Evolutionary conservation across 768 basidiomycete species (phyloP).

Genomic region (Phaeotremella skinneri): DNA sequence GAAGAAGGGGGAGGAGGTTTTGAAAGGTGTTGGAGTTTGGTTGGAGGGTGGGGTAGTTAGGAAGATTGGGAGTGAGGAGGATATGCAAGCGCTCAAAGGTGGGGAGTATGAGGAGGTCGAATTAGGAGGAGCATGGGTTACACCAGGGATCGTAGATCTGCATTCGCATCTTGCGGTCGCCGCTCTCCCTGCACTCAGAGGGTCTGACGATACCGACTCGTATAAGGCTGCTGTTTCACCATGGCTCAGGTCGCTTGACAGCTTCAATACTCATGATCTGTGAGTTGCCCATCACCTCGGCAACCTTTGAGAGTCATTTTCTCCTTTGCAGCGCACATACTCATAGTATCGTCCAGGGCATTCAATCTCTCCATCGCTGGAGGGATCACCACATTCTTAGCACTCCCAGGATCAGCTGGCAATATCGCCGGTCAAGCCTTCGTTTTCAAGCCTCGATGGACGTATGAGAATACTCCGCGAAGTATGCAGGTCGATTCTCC

Average conservation of each 20-base stretch:
- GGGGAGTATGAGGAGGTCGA: constrained; percentile 58
- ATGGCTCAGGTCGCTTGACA: constrained; percentile 74
- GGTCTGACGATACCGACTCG: constrained; percentile 64
- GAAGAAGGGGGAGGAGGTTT: constrained; percentile 59
- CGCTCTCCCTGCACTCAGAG: constrained; percentile 60
- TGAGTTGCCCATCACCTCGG: not conserved
- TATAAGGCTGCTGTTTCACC: constrained; percentile 61
- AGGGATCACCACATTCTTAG: constrained; percentile 79
- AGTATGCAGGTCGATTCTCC: constrained; percentile 74
- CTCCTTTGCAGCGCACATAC: no score
- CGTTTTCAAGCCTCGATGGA: constrained; percentile 71
- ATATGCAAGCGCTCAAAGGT: constrained; percentile 55
- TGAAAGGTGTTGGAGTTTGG: constrained; percentile 62
- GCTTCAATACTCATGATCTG: constrained; percentile 79
- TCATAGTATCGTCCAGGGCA: constrained; percentile 42
- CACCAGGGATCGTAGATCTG: constrained; percentile 68
- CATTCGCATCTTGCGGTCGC: constrained; percentile 78
- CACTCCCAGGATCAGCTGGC: constrained; percentile 64
- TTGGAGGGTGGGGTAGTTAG: constrained; percentile 66
- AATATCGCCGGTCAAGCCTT: constrained; percentile 71
- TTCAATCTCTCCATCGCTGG: constrained; percentile 74
- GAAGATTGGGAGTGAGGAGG: constrained; percentile 58
- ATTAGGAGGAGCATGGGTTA: constrained; percentile 67
- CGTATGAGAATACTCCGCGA: constrained; percentile 65
- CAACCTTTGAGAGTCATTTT: no score